Conservation (phyloP, 1,284 basidiomycete genomes). For the Pseudozyma tsukubaensis region DNA sequence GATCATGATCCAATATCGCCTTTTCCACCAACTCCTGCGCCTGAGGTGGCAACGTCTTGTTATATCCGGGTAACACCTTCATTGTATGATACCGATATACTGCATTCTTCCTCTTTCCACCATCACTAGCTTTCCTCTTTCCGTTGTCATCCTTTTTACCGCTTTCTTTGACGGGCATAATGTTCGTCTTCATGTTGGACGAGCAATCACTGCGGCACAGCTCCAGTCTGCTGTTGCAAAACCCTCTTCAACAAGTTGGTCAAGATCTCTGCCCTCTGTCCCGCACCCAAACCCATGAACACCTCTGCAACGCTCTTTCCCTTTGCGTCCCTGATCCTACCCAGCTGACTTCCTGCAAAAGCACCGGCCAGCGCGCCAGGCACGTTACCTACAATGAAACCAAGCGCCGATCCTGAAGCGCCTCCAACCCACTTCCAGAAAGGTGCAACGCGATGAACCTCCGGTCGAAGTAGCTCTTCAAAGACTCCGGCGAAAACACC, state of each 20-base stretch:
- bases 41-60: constrained; percentile 8
- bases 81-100: constrained; percentile 5
- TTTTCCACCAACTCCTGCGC: constrained; percentile 31
- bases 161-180: too few relatives aligned
- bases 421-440: constrained; percentile 61
- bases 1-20: constrained; percentile 22
- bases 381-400: constrained; percentile 62
- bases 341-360: constrained; percentile 61
- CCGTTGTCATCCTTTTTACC: not conserved
- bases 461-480: constrained; percentile 66
- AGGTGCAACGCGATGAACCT: constrained; percentile 59
- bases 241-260: constrained; percentile 89
- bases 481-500: constrained; percentile 62
- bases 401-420: constrained; percentile 60
- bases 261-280: constrained; percentile 85
- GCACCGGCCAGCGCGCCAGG: constrained; percentile 64
- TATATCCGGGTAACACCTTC: constrained; percentile 17
- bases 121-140: not conserved
- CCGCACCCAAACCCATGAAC: constrained; percentile 81
- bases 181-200: too few relatives aligned
- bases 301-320: constrained; percentile 73
- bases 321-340: constrained; percentile 67
- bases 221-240: constrained; percentile 69
- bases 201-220: constrained; percentile 35
- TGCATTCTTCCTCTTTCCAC: constrained; percentile 9